Base-by-base conservation (phyloP, 192 early-diverging fungal genomes). In the Linderina pennispora region DNA sequence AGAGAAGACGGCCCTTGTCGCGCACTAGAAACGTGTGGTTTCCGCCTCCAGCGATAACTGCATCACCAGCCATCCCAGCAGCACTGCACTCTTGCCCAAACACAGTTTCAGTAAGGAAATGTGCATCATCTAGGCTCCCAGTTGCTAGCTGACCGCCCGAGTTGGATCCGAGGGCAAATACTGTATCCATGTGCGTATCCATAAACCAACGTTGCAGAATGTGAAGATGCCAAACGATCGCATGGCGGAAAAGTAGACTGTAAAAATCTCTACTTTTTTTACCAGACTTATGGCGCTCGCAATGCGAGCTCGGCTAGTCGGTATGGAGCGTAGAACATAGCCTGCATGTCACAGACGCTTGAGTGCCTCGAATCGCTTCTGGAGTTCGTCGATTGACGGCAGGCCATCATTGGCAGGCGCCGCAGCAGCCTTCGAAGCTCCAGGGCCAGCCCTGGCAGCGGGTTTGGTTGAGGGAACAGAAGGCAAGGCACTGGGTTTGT, bases 321-420 rank as follows among this genome's bases (percentile, higher is more conserved):
- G n/a, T n/a, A n/a, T n/a, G n/a, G n/a, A n/a, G n/a, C n/a, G n/a
- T n/a, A n/a, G n/a, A n/a, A n/a, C n/a, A n/a, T n/a, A n/a, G n/a
- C n/a, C n/a, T n/a, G n/a, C n/a, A n/a, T 32, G 36, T 43, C 66
- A 74, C 45, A 53, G 56, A 21, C 52, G 57, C 49, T 86, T 86
- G 22, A 92, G 68, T 1, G 86, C 86, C 26, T 89, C 82, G 43
- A 92, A 86, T 10, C 88, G 70, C 48, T 65, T 83, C 18, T 84
- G 71, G 20, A 92, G 55, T 22, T 84, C 85, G 31, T 90, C 90
- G 64, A 90, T 77, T 33, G 87, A 75, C 1, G 81, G 81, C 10
- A 77, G 40, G 7, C 65, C 73, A 39, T 77, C 68, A 36, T 58
- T 62, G 17, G 52, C 50, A 20, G 26, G 37, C 45, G 14, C 33